phyloP scores from a whole-genome alignment of 2,329 filamentous ascomycete species.

The Alternaria novae-zelandiae region DNA sequence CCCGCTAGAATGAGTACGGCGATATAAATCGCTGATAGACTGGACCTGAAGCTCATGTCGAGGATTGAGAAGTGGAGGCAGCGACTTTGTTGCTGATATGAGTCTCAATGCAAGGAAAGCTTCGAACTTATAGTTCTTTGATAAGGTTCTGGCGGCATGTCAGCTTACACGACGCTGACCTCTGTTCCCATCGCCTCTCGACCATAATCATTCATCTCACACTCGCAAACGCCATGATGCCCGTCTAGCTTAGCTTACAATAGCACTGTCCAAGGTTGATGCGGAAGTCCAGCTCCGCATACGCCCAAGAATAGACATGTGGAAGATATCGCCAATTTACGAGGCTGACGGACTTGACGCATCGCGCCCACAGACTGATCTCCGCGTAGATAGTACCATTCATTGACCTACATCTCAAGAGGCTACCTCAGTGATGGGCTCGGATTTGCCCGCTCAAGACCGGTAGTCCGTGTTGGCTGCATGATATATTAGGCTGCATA shows the following conservation, averaged over 20 bases:
- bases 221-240: neutral
- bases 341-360: neutral
- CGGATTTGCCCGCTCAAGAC: neutral
- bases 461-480: neutral
- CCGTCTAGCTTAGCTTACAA: neutral
- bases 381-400: neutral
- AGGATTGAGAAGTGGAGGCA: neutral
- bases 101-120: neutral
- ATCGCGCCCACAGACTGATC: neutral
- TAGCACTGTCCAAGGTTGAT: neutral
- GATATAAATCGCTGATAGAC: constrained; percentile 2
- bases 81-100: neutral
- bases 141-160: neutral
- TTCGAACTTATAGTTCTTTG: neutral
- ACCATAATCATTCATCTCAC: too few species aligned
- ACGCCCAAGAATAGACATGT: neutral
- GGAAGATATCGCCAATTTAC: neutral
- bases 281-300: neutral
- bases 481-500: neutral
- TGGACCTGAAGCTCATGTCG: neutral
- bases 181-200: neutral
- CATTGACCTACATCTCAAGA: neutral
- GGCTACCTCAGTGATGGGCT: neutral
- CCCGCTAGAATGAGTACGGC: constrained; percentile 2
- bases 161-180: neutral